phyloP scores from a whole-genome alignment of 805 yeast genomes.

The Priceomyces melissophilus region DNA sequence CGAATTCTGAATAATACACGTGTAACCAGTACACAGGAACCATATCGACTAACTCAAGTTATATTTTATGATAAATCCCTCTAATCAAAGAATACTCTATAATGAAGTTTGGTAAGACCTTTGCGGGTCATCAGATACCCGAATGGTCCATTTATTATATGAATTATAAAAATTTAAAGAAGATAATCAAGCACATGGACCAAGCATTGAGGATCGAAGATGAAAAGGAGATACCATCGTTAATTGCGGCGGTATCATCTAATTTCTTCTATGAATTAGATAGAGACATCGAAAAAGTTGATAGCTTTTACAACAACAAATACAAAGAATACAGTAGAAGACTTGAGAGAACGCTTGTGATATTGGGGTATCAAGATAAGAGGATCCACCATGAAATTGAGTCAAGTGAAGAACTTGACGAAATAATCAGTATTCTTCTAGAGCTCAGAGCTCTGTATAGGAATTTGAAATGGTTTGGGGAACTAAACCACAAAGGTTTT shows the following conservation, averaged over 20 bases:
- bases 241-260: slow-evolving; percentile 48
- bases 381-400: slow-evolving; percentile 29
- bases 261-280: slow-evolving; percentile 77
- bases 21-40: too few relatives aligned
- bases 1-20: too few relatives aligned
- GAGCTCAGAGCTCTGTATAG: slow-evolving; percentile 75
- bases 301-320: slow-evolving; percentile 71
- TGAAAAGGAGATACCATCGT: slow-evolving; percentile 22
- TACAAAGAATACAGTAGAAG: slow-evolving; percentile 73
- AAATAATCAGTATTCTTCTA: slow-evolving; percentile 50
- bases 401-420: slow-evolving; percentile 40
- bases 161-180: slow-evolving; percentile 82
- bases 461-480: slow-evolving; percentile 91
- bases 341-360: slow-evolving; percentile 42
- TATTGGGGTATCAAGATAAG: slow-evolving; percentile 29
- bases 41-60: too few relatives aligned
- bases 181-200: slow-evolving; percentile 66
- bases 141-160: slow-evolving; percentile 85
- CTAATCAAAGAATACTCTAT: neutral
- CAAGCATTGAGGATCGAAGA: slow-evolving; percentile 22
- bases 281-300: slow-evolving; percentile 77
- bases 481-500: slow-evolving; percentile 86
- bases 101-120: slow-evolving; percentile 81
- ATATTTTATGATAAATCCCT: too few relatives aligned
- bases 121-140: slow-evolving; percentile 83